A percentile compares a stretch with the other conserved stretches of the same genome.
phyloP scores from a whole-genome alignment of 1,139 yeast genomes.

The Debaryomyces coudertii region DNA sequence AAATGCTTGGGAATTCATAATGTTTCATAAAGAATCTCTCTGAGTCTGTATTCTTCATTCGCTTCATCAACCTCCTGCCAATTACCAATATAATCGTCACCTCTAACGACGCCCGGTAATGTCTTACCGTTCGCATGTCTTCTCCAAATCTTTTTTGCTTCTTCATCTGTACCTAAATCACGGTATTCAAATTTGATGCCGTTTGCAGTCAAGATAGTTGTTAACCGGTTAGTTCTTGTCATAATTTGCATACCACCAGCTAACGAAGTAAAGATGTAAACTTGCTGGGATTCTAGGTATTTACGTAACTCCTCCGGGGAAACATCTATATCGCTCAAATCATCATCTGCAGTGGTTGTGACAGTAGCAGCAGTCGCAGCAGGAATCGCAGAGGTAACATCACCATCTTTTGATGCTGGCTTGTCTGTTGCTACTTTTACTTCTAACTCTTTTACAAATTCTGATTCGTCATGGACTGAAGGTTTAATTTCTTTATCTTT shows the following conservation, averaged over 20 bases:
- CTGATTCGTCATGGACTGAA: neutral
- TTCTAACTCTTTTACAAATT: constrained; percentile 10
- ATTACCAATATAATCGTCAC: constrained; percentile 85
- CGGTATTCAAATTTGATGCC: constrained; percentile 66
- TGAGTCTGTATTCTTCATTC: constrained; percentile 76
- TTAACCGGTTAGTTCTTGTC: constrained; percentile 77
- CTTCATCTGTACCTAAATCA: constrained; percentile 87
- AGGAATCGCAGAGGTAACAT: neutral
- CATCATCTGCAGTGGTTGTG: constrained; percentile 23
- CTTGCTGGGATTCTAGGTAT: constrained; percentile 57
- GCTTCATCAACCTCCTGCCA: constrained; percentile 83
- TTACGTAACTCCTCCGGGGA: constrained; percentile 51
- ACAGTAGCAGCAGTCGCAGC: neutral
- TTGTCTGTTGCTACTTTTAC: constrained; percentile 16
- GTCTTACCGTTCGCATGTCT: constrained; percentile 72
- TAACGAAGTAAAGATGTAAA: constrained; percentile 79
- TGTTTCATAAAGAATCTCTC: constrained; percentile 58
- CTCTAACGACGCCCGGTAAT: constrained; percentile 91
- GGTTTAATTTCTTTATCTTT: neutral
- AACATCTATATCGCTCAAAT: constrained; percentile 37
- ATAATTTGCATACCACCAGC: constrained; percentile 89
- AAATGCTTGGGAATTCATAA: constrained; percentile 22
- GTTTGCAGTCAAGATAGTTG: constrained; percentile 77
- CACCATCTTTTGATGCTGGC: constrained; percentile 11
- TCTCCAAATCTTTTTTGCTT: constrained; percentile 85